A percentile compares a stretch with the other conserved stretches of the same genome.
Evolutionary conservation across 768 basidiomycete species (phyloP).

Genomic region (Leccinum pellstonianum): DNA sequence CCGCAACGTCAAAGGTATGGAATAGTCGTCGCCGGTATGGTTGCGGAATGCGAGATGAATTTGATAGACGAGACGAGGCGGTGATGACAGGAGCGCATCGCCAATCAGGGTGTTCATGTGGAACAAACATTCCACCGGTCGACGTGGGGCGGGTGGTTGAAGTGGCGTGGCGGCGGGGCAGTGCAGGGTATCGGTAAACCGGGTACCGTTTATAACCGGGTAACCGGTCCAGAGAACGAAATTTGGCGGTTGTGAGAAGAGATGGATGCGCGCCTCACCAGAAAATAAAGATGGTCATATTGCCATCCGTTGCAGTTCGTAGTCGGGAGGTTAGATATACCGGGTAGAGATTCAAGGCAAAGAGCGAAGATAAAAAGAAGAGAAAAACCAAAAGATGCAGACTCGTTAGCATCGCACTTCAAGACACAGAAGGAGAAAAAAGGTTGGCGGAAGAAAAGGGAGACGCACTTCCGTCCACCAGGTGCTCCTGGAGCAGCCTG

Average conservation of each 20-base stretch:
- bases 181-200: constrained; percentile 7
- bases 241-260: background rate
- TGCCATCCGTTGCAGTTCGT: constrained; percentile 2
- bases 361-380: background rate
- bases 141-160: constrained; percentile 1
- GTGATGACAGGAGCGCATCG: constrained; percentile 4
- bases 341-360: background rate
- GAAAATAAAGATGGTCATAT: background rate
- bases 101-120: constrained; percentile 14
- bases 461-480: constrained; percentile 30
- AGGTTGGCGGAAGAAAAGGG: background rate
- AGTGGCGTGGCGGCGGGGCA: constrained; percentile 13
- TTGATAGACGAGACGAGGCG: constrained; percentile 7
- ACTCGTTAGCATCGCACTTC: constrained; percentile 13
- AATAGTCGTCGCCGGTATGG: constrained; percentile 1
- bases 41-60: background rate
- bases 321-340: background rate
- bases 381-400: background rate
- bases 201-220: constrained; percentile 14
- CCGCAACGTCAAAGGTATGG: background rate
- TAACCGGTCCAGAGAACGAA: background rate
- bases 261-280: background rate
- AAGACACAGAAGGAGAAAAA: background rate
- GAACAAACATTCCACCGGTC: constrained; percentile 7
- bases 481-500: constrained; percentile 13